Conservation (phyloP, 208 protist genomes). For the Porcisia deanei region DNA sequence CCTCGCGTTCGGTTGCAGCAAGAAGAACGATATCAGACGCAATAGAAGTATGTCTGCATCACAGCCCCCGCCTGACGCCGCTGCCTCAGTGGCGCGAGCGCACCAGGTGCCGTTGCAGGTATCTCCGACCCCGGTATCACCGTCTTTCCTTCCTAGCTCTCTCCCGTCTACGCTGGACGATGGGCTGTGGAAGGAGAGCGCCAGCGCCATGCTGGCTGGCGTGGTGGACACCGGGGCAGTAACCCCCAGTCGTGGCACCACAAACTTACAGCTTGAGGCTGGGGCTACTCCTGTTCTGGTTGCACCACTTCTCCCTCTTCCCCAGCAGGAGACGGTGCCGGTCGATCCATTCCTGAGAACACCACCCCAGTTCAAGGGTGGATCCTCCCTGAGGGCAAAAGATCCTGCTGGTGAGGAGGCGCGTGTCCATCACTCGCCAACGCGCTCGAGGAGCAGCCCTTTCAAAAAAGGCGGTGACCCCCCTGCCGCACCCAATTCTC, state of each 20-base stretch:
- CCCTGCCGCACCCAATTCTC: not conserved
- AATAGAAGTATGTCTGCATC: not conserved
- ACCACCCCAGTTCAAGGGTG: conserved; percentile 12
- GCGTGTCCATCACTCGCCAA: not conserved
- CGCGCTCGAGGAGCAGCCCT: not conserved
- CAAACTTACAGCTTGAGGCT: not conserved
- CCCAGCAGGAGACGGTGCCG: conserved; percentile 14
- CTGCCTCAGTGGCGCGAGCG: not conserved
- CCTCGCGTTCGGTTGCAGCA: not conserved
- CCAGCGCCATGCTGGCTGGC: not conserved
- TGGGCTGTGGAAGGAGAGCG: conserved; percentile 25
- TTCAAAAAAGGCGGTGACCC: not conserved
- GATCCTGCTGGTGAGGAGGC: not conserved
- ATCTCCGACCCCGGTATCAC: not conserved
- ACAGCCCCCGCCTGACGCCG: not conserved
- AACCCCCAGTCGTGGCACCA: not conserved
- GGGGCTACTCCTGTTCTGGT: not conserved
- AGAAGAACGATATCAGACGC: not conserved
- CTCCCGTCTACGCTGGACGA: conserved; percentile 34
- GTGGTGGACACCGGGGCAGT: conserved; percentile 10
- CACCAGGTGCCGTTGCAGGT: not conserved
- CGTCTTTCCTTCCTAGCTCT: not conserved
- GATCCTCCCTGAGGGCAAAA: not conserved
- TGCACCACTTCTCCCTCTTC: not conserved
- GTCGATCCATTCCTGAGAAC: conserved; percentile 36